Percentiles rank a stretch among this genome's conserved stretches.
phyloP scores from a whole-genome alignment of 2,329 filamentous ascomycete species.

The Aspergillus sp. region DNA sequence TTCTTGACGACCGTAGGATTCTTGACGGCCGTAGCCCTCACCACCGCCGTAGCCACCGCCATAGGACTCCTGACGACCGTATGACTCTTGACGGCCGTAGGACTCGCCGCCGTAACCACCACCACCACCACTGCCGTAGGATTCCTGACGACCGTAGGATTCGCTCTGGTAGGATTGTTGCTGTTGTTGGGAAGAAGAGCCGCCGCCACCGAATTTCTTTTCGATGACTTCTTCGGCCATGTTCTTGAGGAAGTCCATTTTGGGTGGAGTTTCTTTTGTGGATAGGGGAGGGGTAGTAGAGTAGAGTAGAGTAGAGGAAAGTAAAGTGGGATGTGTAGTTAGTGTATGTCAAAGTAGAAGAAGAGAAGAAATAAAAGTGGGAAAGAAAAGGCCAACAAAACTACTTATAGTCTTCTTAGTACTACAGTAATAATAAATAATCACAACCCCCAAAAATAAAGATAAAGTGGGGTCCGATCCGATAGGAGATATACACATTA shows the following conservation, averaged over 20 bases:
- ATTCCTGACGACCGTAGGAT: too few species aligned
- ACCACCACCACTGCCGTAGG: background rate
- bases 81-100: background rate
- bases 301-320: too few species aligned
- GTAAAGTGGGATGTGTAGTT: background rate
- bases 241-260: constrained; percentile 32
- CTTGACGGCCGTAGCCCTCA: too few species aligned
- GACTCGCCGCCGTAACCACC: constrained; percentile 5
- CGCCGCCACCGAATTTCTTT: constrained; percentile 12
- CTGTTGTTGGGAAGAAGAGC: constrained; percentile 1
- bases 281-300: background rate
- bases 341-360: background rate
- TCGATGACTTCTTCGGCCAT: constrained; percentile 31
- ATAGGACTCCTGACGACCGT: too few species aligned
- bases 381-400: background rate
- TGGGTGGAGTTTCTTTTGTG: background rate
- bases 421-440: too few species aligned
- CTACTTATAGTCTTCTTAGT: background rate
- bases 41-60: background rate
- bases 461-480: background rate
- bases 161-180: background rate
- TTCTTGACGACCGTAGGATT: background rate
- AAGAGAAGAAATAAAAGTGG: background rate
- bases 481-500: background rate
- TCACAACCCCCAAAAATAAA: too few species aligned